Evolutionary conservation across 768 basidiomycete genomes (phyloP).

Genomic region (Infundibulicybe gibba): DNA sequence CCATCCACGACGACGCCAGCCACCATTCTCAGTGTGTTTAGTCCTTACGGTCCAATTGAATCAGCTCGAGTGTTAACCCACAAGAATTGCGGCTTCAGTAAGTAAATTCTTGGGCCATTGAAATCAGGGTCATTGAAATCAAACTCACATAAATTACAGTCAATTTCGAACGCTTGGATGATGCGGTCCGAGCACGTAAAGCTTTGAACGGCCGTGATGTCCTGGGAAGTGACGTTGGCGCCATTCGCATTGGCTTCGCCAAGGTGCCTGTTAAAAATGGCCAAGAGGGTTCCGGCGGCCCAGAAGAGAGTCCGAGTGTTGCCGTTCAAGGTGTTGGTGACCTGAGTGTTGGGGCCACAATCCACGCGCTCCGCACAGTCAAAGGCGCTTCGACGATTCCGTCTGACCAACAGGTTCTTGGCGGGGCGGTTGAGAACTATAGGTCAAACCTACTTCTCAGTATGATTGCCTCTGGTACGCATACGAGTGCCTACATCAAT

Average conservation of each 20-base stretch:
- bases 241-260: slow-evolving; percentile 95
- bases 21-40: slow-evolving; percentile 93
- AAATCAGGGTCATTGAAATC: no score
- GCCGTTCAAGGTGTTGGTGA: slow-evolving; percentile 82
- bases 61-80: slow-evolving; percentile 94
- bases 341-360: slow-evolving; percentile 82
- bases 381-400: slow-evolving; percentile 93
- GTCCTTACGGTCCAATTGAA: slow-evolving; percentile 96
- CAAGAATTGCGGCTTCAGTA: slow-evolving; percentile 94
- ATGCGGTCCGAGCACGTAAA: slow-evolving; percentile 93
- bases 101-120: slow-evolving; percentile 18
- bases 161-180: slow-evolving; percentile 96
- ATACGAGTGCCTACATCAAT: slow-evolving; percentile 48
- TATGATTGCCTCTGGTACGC: slow-evolving; percentile 78
- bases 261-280: slow-evolving; percentile 92
- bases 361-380: slow-evolving; percentile 81
- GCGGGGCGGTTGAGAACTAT: slow-evolving; percentile 92
- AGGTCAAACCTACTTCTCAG: slow-evolving; percentile 87
- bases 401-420: slow-evolving; percentile 89
- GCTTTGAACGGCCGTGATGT: slow-evolving; percentile 95
- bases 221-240: slow-evolving; percentile 93
- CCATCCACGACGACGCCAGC: slow-evolving; percentile 94
- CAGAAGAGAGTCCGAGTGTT: slow-evolving; percentile 62
- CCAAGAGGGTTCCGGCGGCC: slow-evolving; percentile 52
- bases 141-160: slow-evolving; percentile 40